A percentile compares a stretch with the other conserved stretches of the same genome.
phyloP scores from a whole-genome alignment of 2,329 filamentous ascomycete genomes.

The Neodidymelliopsis sp. region DNA sequence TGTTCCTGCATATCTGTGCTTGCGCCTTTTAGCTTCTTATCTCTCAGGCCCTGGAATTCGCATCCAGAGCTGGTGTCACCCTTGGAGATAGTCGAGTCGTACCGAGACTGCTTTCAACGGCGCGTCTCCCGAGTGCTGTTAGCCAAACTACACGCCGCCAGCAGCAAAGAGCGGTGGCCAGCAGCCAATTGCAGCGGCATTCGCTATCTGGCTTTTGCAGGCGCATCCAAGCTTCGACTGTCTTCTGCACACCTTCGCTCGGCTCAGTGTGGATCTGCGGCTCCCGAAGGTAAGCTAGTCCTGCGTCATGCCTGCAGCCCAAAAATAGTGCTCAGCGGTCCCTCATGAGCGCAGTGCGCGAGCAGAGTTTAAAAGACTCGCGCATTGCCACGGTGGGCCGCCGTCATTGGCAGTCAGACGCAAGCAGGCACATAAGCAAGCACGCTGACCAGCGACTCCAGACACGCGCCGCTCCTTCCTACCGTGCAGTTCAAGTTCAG shows the following conservation, averaged over 20 bases:
- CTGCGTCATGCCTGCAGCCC: slow-evolving; percentile 27
- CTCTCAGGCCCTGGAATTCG: slow-evolving; percentile 10
- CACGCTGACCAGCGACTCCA: slow-evolving; percentile 14
- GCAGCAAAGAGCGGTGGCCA: slow-evolving; percentile 40
- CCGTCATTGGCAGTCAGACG: slow-evolving; percentile 4
- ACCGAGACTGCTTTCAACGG: slow-evolving; percentile 19
- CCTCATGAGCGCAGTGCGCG: slow-evolving; percentile 6
- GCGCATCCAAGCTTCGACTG: slow-evolving; percentile 1
- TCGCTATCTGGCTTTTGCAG: slow-evolving; percentile 31
- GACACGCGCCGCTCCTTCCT: slow-evolving; percentile 13
- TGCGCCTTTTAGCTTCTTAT: slow-evolving; percentile 14
- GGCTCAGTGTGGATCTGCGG: slow-evolving; percentile 19
- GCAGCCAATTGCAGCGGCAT: slow-evolving; percentile 39
- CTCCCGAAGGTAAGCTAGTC: slow-evolving; percentile 33
- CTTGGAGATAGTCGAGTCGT: slow-evolving; percentile 28
- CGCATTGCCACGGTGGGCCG: neutral
- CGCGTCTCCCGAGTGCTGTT: neutral
- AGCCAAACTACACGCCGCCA: slow-evolving; percentile 8
- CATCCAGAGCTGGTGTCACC: slow-evolving; percentile 16
- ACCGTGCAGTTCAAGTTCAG: slow-evolving; percentile 1
- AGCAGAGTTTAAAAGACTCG: slow-evolving; percentile 10
- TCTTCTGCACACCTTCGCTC: slow-evolving; percentile 1
- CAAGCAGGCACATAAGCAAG: too few species aligned
- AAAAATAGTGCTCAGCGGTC: slow-evolving; percentile 20
- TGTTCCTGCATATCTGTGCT: slow-evolving; percentile 14